Evolutionary conservation across 2,329 filamentous ascomycete species (phyloP).

Genomic region (Hymenoscyphus fraxineus): DNA sequence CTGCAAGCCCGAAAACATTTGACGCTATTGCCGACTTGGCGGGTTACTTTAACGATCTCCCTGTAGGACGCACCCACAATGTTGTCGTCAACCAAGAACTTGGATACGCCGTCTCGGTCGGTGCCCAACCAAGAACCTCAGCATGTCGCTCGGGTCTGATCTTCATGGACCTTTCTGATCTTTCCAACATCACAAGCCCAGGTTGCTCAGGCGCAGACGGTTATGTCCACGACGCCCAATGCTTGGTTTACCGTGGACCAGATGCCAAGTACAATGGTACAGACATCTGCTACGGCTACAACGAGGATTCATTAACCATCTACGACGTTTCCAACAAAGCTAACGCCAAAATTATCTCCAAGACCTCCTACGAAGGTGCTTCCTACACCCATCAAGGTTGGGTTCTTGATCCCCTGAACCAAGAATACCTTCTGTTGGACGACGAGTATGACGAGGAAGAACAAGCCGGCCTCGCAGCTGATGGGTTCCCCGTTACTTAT

Average conservation of each 20-base stretch:
- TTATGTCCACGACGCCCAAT: conserved; percentile 43
- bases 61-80: conserved; percentile 41
- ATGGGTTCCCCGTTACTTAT: conserved; percentile 47
- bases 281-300: conserved; percentile 25
- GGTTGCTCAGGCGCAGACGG: conserved; percentile 46
- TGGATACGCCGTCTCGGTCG: conserved; percentile 37
- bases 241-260: conserved; percentile 24
- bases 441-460: conserved; percentile 42
- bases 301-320: conserved; percentile 40
- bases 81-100: conserved; percentile 40
- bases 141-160: conserved; percentile 45
- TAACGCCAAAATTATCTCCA: conserved; percentile 41
- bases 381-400: conserved; percentile 50
- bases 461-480: conserved; percentile 38
- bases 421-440: conserved; percentile 18
- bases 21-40: conserved; percentile 37
- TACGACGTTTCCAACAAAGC: conserved; percentile 41
- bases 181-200: conserved; percentile 43
- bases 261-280: conserved; percentile 21
- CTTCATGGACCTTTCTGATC: conserved; percentile 47
- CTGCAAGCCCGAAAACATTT: conserved; percentile 38
- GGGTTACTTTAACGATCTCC: conserved; percentile 30
- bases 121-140: conserved; percentile 34
- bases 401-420: conserved; percentile 13
- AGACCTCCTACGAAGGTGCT: conserved; percentile 47